Evolutionary conservation across 345 rosid genomes (phyloP).

Genomic region (Geranium brycei): DNA sequence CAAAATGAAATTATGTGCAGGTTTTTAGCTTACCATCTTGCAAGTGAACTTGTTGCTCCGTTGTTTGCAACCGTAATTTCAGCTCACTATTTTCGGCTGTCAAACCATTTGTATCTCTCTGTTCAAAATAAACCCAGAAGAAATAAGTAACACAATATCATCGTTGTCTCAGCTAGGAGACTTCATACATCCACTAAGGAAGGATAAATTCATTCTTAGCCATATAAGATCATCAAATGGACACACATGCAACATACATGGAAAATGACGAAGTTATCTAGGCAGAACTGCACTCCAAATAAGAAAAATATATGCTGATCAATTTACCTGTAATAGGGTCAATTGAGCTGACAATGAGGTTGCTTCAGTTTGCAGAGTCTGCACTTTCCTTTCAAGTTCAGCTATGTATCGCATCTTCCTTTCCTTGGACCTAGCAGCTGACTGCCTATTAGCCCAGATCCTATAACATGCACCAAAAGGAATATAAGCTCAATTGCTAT

Average conservation of each 20-base stretch:
- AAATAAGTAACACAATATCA: neutral
- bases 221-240: neutral
- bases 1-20: too few species aligned
- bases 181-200: neutral
- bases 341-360: conserved; percentile 80
- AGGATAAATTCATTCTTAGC: neutral
- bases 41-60: conserved; percentile 77
- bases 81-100: conserved; percentile 63
- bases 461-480: conserved; percentile 17
- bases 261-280: neutral
- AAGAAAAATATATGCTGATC: neutral
- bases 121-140: conserved; percentile 7
- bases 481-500: too few species aligned
- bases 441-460: conserved; percentile 74
- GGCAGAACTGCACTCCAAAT: neutral
- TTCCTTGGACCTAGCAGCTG: conserved; percentile 87
- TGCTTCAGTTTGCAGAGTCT: conserved; percentile 55
- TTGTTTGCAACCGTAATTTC: conserved; percentile 55
- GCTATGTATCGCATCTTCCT: conserved; percentile 68
- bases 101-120: conserved; percentile 69
- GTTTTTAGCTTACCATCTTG: conserved; percentile 48
- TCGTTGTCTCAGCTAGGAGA: neutral
- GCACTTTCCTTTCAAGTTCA: conserved; percentile 39
- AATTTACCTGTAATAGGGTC: conserved; percentile 50
- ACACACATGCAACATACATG: neutral